Base-by-base conservation (phyloP, 768 basidiomycete species). In the Lactarius sp. region DNA sequence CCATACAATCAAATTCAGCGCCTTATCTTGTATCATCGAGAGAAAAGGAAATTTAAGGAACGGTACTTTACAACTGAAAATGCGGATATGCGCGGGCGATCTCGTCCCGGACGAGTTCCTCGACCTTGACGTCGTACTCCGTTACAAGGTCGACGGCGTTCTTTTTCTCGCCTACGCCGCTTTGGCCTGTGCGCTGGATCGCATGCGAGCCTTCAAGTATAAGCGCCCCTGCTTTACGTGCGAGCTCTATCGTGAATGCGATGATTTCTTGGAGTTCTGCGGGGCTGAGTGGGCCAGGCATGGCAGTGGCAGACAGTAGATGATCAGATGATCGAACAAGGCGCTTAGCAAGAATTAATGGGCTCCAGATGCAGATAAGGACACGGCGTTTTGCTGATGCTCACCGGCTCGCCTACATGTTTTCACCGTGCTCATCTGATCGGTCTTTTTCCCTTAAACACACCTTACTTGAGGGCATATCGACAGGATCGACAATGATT, bases 141-240 rank as follows among this genome's bases (percentile, higher is more conserved):
- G 95, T 98, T 31, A 98, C 95, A 37, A 98, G 79, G 76, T 97
- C 95, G 22, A 94, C 93, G 3, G 93, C 84, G 71, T 95, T 97
- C 76, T 92, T 92, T 83, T 97, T 98, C 78, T 90, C 87, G 66
- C 82, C 83, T 41, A 90, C 78, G 69, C 81, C 78, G 0, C 81
- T 77, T 18, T 82, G 77, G 55, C 78, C 71, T 2, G 73, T 78
- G 13, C 75, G 77, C 71, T 81, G 85, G 71, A 92, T 94, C 60
- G 81, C 92, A 65, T 82, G 81, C 22, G 85, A 91, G 62, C 90
- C 91, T 71, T 88, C 82, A 1, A 89, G 77, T 58, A 94, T 94
- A 61, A 93, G 75, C 5, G 77, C 79, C 7, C 94, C 92, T 0
- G 93, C 92, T 50, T 80, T 78, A 34, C 82, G 83, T 2, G 92